Base-by-base conservation (phyloP, 257 asterid genomes). In the Datura wrightii region DNA sequence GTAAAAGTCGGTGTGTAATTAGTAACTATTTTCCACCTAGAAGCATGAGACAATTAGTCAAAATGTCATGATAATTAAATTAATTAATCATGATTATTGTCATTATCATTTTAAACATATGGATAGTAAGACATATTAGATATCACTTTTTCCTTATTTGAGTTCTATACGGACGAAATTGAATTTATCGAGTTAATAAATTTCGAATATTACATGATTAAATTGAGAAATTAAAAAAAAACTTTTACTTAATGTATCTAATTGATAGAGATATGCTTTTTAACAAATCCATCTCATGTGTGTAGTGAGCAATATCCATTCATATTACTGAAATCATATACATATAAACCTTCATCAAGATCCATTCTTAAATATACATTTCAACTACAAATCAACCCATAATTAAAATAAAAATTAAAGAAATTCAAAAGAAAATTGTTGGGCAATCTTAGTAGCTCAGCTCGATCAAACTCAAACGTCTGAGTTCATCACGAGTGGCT, bases 401-500 rank as follows among this genome's bases (percentile, higher is more conserved):
- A 76, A 31, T 14, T 1, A 7, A 13, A 46, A 72, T 0, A 18
- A 71, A 18, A 16, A 15, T 6, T 15, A 55, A 55, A 80, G 9
- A 16, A n/a, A 24, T 24, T 24, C 31, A 8, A 11, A 10, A 50
- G 67, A 8, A 54, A 71, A 13, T 6, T 56, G 37, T 34, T 5
- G 42, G 53, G 34, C 39, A 5, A n/a, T 44, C 15, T 2, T 69
- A 15, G 82, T 10, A 72, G 82, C 60, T 72, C 83, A 70, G 58
- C 71, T n/a, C 8, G 15, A 69, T 69, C 48, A 48, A 72, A 70
- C 86, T 72, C 55, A 50, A 6, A 83, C 50, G 39, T 13, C 6
- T 83, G 48, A 72, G 10, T 83, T 10, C 62, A 79, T 72, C 76
- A 56, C 86, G 42, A 83, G 83, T 70, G 82, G 83, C 74, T n/a